phyloP scores from a whole-genome alignment of 2,329 filamentous ascomycete genomes.

The Mycogone perniciosa region DNA sequence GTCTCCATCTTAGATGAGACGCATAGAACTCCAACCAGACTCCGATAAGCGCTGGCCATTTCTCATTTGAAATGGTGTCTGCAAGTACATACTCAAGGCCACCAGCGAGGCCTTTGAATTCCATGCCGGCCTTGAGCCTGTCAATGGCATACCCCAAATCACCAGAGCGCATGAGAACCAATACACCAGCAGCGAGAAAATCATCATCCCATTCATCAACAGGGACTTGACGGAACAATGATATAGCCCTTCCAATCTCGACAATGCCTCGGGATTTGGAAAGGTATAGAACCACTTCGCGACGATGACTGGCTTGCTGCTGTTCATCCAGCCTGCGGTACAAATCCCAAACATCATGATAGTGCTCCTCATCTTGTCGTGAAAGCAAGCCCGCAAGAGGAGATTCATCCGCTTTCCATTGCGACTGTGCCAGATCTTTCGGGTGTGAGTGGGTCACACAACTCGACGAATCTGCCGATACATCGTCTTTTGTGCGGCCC shows the following conservation, averaged over 20 bases:
- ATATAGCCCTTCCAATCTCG: conserved; percentile 40
- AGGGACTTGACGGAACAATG: conserved; percentile 36
- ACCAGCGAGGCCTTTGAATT: conserved; percentile 25
- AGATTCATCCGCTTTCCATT: neutral
- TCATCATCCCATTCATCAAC: conserved; percentile 34
- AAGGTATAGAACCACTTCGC: conserved; percentile 36
- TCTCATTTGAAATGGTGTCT: conserved; percentile 30
- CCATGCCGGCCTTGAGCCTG: conserved; percentile 34
- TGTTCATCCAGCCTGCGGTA: conserved; percentile 33
- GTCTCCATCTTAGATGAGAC: conserved; percentile 12
- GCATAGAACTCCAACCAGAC: conserved; percentile 32
- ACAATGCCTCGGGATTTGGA: conserved; percentile 35
- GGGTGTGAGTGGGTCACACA: neutral
- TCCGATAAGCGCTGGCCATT: conserved; percentile 32
- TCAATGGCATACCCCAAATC: conserved; percentile 33
- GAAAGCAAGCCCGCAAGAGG: conserved; percentile 19
- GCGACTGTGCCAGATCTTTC: neutral
- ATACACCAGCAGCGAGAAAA: conserved; percentile 34
- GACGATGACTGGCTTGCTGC: conserved; percentile 24
- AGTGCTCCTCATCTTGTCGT: conserved; percentile 19
- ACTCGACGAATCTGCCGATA: neutral
- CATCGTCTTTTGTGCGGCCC: neutral
- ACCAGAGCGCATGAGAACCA: conserved; percentile 35
- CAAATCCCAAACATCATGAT: conserved; percentile 38
- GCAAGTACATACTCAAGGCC: conserved; percentile 41